Conservation (phyloP, 83 land plant genomes). For the Isoetes engelmannii region DNA sequence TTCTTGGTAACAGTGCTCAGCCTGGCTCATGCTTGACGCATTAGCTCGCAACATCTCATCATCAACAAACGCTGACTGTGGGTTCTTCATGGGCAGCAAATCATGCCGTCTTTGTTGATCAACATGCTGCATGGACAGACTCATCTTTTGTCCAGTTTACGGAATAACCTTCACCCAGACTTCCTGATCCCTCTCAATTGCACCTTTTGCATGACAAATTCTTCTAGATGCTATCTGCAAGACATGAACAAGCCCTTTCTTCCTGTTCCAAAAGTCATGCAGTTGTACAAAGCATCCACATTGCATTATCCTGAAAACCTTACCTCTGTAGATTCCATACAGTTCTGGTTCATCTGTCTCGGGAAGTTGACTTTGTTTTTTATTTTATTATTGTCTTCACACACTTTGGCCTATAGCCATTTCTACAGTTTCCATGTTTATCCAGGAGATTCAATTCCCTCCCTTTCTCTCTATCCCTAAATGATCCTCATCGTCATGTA, state of each 20-base stretch:
- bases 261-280: constrained; percentile 53
- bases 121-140: constrained; percentile 84
- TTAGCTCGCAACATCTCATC: constrained; percentile 47
- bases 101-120: constrained; percentile 80
- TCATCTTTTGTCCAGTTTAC: constrained; percentile 60
- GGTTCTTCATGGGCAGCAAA: constrained; percentile 66
- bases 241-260: constrained; percentile 82
- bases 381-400: background rate
- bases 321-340: constrained; percentile 63
- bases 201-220: constrained; percentile 71
- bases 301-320: constrained; percentile 78
- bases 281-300: constrained; percentile 79
- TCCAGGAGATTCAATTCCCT: too few relatives aligned
- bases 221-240: constrained; percentile 69
- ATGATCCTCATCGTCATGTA: too few relatives aligned
- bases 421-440: too few relatives aligned
- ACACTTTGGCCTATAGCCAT: background rate
- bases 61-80: constrained; percentile 39
- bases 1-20: constrained; percentile 44
- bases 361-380: background rate
- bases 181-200: constrained; percentile 77
- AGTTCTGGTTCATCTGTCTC: constrained; percentile 59
- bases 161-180: constrained; percentile 86
- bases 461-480: too few relatives aligned
- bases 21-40: constrained; percentile 47